A percentile compares a stretch with the other conserved stretches of the same genome.
Conservation (phyloP, 352 stramenopile species). For the Pythium biforme region DNA sequence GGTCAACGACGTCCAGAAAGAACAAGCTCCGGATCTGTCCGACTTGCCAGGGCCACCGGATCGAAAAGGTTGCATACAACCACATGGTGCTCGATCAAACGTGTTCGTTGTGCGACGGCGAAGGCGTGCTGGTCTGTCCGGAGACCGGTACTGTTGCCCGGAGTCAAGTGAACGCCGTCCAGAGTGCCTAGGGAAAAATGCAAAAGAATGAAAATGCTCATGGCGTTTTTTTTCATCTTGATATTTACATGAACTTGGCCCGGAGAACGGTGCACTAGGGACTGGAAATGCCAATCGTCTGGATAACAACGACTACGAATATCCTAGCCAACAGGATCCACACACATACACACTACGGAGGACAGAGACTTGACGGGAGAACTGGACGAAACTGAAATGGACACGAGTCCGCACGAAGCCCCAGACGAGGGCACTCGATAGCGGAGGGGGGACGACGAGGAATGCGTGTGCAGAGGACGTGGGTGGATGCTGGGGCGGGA, state of each 20-base stretch:
- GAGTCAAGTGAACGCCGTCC: neutral
- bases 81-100: conserved; percentile 54
- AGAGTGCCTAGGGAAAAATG: conserved; percentile 1
- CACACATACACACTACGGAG: conserved; percentile 4
- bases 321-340: conserved; percentile 17
- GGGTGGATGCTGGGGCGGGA: neutral
- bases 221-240: neutral
- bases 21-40: conserved; percentile 44
- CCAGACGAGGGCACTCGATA: neutral
- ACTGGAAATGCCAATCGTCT: too few species aligned
- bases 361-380: neutral
- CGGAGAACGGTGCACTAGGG: neutral
- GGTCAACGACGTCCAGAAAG: neutral
- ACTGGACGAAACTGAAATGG: neutral
- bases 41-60: conserved; percentile 53
- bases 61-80: conserved; percentile 57
- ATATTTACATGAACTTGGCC: conserved; percentile 9
- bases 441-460: neutral
- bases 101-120: conserved; percentile 52
- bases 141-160: neutral
- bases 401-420: neutral
- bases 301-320: conserved; percentile 6
- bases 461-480: neutral
- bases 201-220: neutral
- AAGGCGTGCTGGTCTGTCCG: conserved; percentile 38